phyloP scores from a whole-genome alignment of 2,329 filamentous ascomycete genomes.

The Alternaria ventricosa region DNA sequence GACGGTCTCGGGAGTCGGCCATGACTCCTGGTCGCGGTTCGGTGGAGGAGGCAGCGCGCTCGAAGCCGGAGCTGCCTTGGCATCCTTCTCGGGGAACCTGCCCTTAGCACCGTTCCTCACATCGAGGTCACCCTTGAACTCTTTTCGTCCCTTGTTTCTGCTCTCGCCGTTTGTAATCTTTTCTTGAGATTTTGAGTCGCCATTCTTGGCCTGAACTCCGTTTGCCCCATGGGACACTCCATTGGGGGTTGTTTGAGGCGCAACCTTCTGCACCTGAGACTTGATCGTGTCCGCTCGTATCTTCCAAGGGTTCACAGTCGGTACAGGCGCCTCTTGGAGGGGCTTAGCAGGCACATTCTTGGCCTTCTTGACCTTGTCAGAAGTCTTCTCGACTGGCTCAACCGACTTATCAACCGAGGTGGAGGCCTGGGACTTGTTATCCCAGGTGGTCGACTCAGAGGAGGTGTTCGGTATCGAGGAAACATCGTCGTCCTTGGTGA shows the following conservation, averaged over 20 bases:
- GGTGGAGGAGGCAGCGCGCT: slow-evolving; percentile 62
- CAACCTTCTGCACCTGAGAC: slow-evolving; percentile 57
- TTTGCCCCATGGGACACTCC: slow-evolving; percentile 21
- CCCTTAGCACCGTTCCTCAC: slow-evolving; percentile 36
- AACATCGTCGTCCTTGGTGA: slow-evolving; percentile 66
- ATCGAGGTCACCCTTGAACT: slow-evolving; percentile 34
- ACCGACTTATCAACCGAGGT: slow-evolving; percentile 69
- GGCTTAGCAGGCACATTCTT: slow-evolving; percentile 59
- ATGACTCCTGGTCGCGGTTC: slow-evolving; percentile 77
- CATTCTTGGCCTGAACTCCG: slow-evolving; percentile 31
- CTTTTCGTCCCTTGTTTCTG: slow-evolving; percentile 34
- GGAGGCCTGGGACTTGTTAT: slow-evolving; percentile 68
- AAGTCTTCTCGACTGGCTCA: slow-evolving; percentile 57
- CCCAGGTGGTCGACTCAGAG: slow-evolving; percentile 71
- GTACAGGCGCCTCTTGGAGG: slow-evolving; percentile 80
- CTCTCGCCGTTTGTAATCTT: slow-evolving; percentile 25
- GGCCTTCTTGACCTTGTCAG: slow-evolving; percentile 60
- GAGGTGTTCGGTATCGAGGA: slow-evolving; percentile 68
- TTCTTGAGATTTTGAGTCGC: slow-evolving; percentile 26
- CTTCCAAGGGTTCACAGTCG: slow-evolving; percentile 86
- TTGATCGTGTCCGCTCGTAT: slow-evolving; percentile 73
- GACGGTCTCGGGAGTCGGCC: slow-evolving; percentile 88
- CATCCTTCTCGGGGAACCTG: slow-evolving; percentile 38
- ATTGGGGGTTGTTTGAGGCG: slow-evolving; percentile 48
- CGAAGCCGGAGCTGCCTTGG: slow-evolving; percentile 20